Conservation (phyloP, 257 asterid species). For the Petunia secreta region DNA sequence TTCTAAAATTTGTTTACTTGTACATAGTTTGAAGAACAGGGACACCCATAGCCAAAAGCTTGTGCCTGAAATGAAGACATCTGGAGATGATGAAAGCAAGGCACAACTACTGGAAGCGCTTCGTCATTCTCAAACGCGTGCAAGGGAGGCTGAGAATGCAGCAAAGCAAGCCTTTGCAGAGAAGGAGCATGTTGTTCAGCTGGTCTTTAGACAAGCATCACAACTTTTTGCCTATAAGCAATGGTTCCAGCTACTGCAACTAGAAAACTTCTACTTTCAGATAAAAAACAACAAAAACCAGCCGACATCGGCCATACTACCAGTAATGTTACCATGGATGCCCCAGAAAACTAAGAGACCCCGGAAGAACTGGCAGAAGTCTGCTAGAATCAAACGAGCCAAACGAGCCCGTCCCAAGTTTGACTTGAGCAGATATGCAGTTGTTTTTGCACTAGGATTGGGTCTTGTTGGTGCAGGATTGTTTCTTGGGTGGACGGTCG, state of each 20-base stretch:
- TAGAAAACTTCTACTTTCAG: conserved; percentile 67
- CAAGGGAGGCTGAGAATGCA: conserved; percentile 86
- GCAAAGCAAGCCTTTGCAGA: conserved; percentile 70
- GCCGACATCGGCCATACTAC: conserved; percentile 45
- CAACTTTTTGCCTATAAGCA: conserved; percentile 85
- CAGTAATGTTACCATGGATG: conserved; percentile 42
- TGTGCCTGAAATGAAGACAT: conserved; percentile 24
- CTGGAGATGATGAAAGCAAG: conserved; percentile 43
- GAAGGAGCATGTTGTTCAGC: conserved; percentile 73
- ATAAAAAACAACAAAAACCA: conserved; percentile 48
- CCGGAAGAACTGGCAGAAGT: conserved; percentile 45
- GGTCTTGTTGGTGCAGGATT: conserved; percentile 89
- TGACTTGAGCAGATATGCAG: conserved; percentile 55
- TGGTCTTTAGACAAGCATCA: conserved; percentile 79
- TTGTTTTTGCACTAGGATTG: conserved; percentile 71
- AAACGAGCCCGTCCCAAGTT: conserved; percentile 34
- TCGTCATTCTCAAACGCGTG: conserved; percentile 91
- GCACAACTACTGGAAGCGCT: conserved; percentile 76
- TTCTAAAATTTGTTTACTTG: background rate
- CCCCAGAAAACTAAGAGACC: conserved; percentile 46
- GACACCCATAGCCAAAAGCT: conserved; percentile 36
- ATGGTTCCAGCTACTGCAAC: conserved; percentile 84
- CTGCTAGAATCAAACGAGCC: conserved; percentile 41
- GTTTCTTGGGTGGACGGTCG: conserved; percentile 79
- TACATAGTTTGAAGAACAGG: conserved; percentile 38